phyloP scores from a whole-genome alignment of 805 yeast genomes.

The Suhomyces pyralidae region DNA sequence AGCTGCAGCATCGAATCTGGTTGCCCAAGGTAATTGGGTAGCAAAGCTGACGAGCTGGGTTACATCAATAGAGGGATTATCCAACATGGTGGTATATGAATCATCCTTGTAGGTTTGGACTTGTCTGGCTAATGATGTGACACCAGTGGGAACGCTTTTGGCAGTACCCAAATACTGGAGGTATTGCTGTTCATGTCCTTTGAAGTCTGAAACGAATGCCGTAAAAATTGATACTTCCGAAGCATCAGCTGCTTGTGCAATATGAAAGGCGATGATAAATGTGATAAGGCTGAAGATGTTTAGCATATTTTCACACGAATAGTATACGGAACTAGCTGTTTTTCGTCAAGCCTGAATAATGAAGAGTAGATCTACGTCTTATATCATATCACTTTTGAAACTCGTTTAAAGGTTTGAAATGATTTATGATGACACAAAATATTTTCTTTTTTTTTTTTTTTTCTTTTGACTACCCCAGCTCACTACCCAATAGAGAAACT shows the following conservation, averaged over 20 bases:
- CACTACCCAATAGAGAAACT: not conserved
- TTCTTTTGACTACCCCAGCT: not conserved
- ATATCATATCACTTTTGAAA: not conserved
- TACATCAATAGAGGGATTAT: conserved; percentile 22
- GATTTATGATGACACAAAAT: not conserved
- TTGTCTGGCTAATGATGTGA: conserved; percentile 28
- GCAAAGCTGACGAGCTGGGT: conserved; percentile 28
- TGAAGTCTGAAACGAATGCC: conserved; percentile 36
- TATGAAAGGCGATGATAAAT: conserved; percentile 12
- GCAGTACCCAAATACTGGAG: conserved; percentile 28
- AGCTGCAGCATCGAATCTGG: conserved; percentile 14
- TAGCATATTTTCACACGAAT: not conserved
- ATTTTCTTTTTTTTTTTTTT: not conserved
- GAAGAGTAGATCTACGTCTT: not conserved
- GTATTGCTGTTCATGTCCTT: conserved; percentile 29
- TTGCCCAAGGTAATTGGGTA: conserved; percentile 39
- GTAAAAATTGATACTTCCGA: conserved; percentile 27
- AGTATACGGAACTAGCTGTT: not conserved
- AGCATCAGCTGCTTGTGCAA: conserved; percentile 16
- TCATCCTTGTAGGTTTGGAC: conserved; percentile 42
- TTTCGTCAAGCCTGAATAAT: not conserved
- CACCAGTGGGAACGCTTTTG: conserved; percentile 21
- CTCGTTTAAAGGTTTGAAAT: not conserved
- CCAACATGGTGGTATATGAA: conserved; percentile 42
- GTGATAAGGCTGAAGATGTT: not conserved